These are phyloP conservation scores for Psidium guajava DNA, from an alignment of 345 rosid genomes.

Conservation along the genomic window DNA sequence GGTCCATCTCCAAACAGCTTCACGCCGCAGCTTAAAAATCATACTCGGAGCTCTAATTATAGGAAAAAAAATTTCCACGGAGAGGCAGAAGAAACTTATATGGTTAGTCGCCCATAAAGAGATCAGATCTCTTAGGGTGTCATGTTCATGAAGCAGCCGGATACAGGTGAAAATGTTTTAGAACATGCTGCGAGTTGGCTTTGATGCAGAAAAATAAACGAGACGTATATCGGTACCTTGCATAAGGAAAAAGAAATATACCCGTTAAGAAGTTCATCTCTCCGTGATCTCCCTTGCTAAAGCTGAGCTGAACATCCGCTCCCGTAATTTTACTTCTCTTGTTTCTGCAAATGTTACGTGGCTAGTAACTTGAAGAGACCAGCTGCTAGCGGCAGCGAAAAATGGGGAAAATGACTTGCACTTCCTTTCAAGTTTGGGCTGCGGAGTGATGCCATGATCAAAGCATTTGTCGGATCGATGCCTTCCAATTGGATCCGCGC, in stretches of 20 bases:
- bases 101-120: neutral
- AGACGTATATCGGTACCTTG: neutral
- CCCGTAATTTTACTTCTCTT: neutral
- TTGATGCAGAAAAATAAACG: neutral
- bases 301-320: neutral
- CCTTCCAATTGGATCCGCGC: neutral
- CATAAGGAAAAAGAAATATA: neutral
- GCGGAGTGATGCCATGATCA: neutral
- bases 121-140: neutral
- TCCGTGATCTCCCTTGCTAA: neutral
- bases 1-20: slow-evolving; percentile 15
- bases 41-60: neutral
- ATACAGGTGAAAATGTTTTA: neutral
- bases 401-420: neutral
- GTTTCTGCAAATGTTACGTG: neutral
- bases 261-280: neutral
- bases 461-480: neutral
- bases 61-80: neutral
- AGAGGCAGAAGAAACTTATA: neutral
- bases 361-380: neutral
- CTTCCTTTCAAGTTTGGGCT: neutral
- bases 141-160: neutral
- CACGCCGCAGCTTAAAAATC: neutral
- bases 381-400: neutral
- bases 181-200: neutral